Conservation (phyloP, 805 yeast species). For the Candida gorgasii region DNA sequence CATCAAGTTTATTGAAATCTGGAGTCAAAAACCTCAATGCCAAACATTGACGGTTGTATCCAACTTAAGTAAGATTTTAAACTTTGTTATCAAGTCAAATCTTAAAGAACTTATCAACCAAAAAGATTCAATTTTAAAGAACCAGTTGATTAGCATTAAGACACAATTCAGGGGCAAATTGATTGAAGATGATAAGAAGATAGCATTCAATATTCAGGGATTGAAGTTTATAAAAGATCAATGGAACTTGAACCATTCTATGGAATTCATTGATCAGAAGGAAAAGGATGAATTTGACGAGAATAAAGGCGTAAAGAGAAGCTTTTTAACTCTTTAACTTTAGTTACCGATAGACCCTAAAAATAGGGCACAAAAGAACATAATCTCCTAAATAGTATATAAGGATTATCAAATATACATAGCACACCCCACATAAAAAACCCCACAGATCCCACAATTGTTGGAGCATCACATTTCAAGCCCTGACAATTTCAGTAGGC, state of each 20-base stretch:
- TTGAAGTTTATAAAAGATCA: constrained; percentile 69
- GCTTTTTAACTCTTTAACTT: constrained; percentile 56
- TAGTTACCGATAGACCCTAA: constrained; percentile 8
- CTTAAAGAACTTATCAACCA: constrained; percentile 77
- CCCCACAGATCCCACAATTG: too few species aligned
- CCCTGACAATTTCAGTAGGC: too few species aligned
- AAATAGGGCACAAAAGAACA: background rate
- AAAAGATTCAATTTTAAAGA: constrained; percentile 61
- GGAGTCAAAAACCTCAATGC: constrained; percentile 54
- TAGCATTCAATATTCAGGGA: constrained; percentile 87
- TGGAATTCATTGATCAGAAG: constrained; percentile 69
- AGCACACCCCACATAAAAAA: too few species aligned
- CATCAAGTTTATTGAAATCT: constrained; percentile 69
- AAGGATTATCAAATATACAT: too few species aligned
- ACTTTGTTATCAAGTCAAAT: constrained; percentile 71
- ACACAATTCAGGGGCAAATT: constrained; percentile 60
- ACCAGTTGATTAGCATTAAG: constrained; percentile 65
- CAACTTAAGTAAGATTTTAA: constrained; percentile 70
- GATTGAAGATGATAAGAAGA: constrained; percentile 49
- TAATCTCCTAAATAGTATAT: too few species aligned
- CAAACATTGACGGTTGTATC: constrained; percentile 55
- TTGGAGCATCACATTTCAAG: too few species aligned
- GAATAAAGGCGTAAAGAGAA: constrained; percentile 67
- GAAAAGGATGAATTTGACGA: constrained; percentile 57
- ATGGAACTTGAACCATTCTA: constrained; percentile 76